Evolutionary conservation across 208 protist species (phyloP).

Genomic region (Trypanosoma boissoni): DNA sequence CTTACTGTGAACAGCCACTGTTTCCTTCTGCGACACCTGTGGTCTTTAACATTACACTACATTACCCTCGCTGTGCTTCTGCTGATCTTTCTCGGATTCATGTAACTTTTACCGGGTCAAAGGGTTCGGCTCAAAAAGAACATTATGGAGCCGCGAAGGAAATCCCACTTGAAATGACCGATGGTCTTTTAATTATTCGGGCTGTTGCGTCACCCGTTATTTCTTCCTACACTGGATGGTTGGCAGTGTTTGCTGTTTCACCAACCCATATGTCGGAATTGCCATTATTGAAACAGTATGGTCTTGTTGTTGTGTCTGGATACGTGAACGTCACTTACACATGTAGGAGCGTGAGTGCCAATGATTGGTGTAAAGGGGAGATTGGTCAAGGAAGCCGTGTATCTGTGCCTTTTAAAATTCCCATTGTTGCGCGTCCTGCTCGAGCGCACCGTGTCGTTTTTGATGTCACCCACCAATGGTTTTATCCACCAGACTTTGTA

Average conservation of each 20-base stretch:
- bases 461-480: conserved; percentile 94
- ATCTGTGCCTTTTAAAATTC: conserved; percentile 35
- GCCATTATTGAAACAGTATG: conserved; percentile 11
- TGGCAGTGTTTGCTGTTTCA: conserved; percentile 25
- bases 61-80: conserved; percentile 23
- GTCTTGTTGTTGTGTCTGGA: conserved; percentile 21
- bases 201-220: conserved; percentile 11
- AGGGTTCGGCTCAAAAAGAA: conserved; percentile 9
- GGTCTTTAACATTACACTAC: conserved; percentile 91
- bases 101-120: conserved; percentile 11
- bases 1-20: conserved; percentile 90
- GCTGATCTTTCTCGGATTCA: conserved; percentile 1
- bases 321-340: conserved; percentile 9
- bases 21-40: conserved; percentile 74
- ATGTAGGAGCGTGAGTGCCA: not conserved
- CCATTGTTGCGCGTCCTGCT: conserved; percentile 60
- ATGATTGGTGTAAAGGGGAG: not conserved
- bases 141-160: not conserved
- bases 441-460: conserved; percentile 85
- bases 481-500: conserved; percentile 93
- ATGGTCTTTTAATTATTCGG: conserved; percentile 12
- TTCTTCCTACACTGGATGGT: conserved; percentile 21
- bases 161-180: not conserved
- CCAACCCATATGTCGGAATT: conserved; percentile 20
- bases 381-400: conserved; percentile 2